These are phyloP conservation scores for Xylariomycetidae sp. DNA, from an alignment of 2,329 filamentous ascomycete species.

Conservation along the genomic window DNA sequence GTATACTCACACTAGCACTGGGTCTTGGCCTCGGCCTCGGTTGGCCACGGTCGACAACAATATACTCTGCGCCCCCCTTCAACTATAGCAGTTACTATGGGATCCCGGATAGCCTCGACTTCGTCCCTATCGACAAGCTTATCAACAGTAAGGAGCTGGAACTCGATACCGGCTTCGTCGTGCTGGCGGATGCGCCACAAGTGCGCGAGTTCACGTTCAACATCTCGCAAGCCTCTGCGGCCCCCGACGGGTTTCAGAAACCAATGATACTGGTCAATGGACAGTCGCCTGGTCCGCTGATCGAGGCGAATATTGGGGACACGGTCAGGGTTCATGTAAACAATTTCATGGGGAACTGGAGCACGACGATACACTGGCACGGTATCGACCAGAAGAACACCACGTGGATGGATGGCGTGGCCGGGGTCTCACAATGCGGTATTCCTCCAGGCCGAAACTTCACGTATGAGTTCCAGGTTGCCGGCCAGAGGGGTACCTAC, in stretches of 20 bases:
- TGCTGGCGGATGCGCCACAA: constrained; percentile 2
- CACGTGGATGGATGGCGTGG: constrained; percentile 62
- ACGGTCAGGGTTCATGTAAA: constrained; percentile 35
- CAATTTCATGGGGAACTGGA: constrained; percentile 31
- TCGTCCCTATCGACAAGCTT: constrained; percentile 18
- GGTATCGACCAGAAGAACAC: constrained; percentile 61
- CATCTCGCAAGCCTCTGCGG: constrained; percentile 25
- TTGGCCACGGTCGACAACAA: constrained; percentile 7
- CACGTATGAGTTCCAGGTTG: constrained; percentile 56
- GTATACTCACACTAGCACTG: constrained; percentile 13
- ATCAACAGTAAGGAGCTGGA: constrained; percentile 24
- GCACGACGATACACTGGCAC: constrained; percentile 63
- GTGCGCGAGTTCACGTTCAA: constrained; percentile 29
- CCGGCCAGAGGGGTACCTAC: constrained; percentile 33
- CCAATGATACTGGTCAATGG: constrained; percentile 36
- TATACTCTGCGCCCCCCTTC: constrained; percentile 4
- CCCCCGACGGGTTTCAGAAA: constrained; percentile 32
- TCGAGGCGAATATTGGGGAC: constrained; percentile 41
- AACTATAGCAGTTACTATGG: constrained; percentile 17
- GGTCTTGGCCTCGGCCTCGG: constrained; percentile 20
- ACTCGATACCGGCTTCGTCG: constrained; percentile 22
- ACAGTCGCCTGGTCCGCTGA: constrained; percentile 38
- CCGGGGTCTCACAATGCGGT: constrained; percentile 56
- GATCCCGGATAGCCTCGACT: constrained; percentile 15
- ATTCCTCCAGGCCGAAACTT: constrained; percentile 52